Percentiles rank a stretch among this genome's conserved stretches.
Conservation (phyloP, 129 eudicot genomes). For the Ambrosia trifida region DNA sequence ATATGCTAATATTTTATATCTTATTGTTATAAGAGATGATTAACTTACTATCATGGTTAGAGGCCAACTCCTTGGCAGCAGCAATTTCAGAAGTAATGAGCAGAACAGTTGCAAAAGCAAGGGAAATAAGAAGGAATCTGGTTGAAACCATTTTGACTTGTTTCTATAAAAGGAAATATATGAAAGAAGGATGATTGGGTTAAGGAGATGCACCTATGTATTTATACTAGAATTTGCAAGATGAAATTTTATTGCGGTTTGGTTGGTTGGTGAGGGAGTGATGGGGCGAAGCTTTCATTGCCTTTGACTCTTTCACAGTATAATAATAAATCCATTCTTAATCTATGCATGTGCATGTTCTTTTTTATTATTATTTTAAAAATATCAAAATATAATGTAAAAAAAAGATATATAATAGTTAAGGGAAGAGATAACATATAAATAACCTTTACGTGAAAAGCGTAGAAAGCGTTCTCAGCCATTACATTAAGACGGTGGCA, state of each 20-base stretch:
- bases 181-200: constrained; percentile 21
- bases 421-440: too few species aligned
- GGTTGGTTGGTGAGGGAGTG: constrained; percentile 21
- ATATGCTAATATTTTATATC: too few species aligned
- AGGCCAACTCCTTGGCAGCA: constrained; percentile 31
- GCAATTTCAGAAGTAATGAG: constrained; percentile 35
- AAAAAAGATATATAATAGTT: too few species aligned
- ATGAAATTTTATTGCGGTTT: constrained; percentile 20
- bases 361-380: too few species aligned
- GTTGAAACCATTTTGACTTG: constrained; percentile 25
- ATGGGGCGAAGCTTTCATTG: constrained; percentile 6
- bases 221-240: constrained; percentile 19
- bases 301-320: not conserved
- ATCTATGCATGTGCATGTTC: not conserved
- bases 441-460: too few species aligned
- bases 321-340: constrained; percentile 1
- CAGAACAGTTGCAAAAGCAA: constrained; percentile 30
- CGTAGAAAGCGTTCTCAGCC: too few species aligned
- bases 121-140: constrained; percentile 27
- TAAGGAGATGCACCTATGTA: not conserved
- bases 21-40: too few species aligned
- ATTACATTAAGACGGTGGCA: too few species aligned
- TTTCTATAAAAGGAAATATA: not conserved
- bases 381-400: too few species aligned
- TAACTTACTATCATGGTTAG: constrained; percentile 29